Evolutionary conservation across 2,329 filamentous ascomycete genomes (phyloP), one percentile per base, ranked within the genome.

Genomic region (Ophiostoma perfectum): DNA sequence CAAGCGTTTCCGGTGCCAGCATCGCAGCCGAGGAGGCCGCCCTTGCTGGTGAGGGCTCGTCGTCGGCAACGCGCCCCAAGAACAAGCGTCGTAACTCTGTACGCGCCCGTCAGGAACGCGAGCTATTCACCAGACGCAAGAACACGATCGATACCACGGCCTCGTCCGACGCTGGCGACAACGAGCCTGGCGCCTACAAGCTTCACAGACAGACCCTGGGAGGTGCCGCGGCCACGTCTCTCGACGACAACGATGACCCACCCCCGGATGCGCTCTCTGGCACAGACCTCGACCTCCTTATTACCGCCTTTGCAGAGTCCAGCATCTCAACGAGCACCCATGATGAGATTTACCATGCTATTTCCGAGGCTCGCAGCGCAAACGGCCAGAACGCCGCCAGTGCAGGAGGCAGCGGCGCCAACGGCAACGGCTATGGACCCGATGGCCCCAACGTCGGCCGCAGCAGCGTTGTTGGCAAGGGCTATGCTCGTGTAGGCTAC

Each of bases 91-190:
- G 88, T 67, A 87, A 93, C 68, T 98, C 94, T 0, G 84, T 99
- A 70, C 91, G 89, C 73, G 83, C 90, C 73, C 91, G 90, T 72
- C 95, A 99, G 77, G 95, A 98, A 74, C 86, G 91, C 66, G 91
- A 96, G 75, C 85, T 99, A 0, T 99, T 90, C 76, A 97, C 93
- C 0, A 87, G 94, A 42, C 92, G 91, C 77, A 90, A 88, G 79
- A 85, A 84, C 66, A 78, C 82, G 5, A 81, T 84, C 6, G 83
- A 86, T 14, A 92, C 90, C 8, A 85, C 89, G 16, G 87, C 83
- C 0, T 85, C 84, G 12, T 87, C 84, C 11, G 84, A 86, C 70
- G 81, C 81, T 6, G 84, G 83, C 68, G 84, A 83, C 12, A 82
- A 84, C 67, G 82, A 84, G 68, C 72, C 76, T 42, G 80, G 80